Base-by-base conservation (phyloP, 2,329 filamentous ascomycete genomes). In the Colletotrichum sojae region DNA sequence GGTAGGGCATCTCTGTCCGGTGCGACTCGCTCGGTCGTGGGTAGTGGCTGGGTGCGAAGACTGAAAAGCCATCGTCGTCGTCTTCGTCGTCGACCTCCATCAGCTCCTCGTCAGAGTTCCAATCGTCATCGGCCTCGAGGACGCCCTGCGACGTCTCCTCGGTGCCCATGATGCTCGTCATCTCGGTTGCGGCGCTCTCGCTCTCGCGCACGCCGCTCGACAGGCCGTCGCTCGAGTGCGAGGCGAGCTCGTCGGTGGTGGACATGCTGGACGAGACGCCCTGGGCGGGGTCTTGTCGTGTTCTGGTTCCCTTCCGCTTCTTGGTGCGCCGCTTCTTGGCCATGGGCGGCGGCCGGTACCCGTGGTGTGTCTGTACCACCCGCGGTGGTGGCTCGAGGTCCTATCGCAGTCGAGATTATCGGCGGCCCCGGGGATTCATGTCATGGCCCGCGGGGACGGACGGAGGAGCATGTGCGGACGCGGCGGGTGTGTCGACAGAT, bases 1-100 rank as follows among this genome's bases (percentile, higher is more conserved):
- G 22, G 67, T 78, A 75, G 20, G 79, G 77, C 57, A 79, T 76
- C 56, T 81, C 81, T 22, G 78, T 73, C 18, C 77, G 77, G 68
- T 81, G 79, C 27, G 77, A 74, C 49, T 76, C 73, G 22, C 79
- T 71, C n/a, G 80, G 72, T 16, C 76, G 74, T 3, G 80, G 82
- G 69, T 83, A 83, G 53, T 80, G 78, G 64, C 79, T 82, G 40
- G 77, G 74, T 9, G 84, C 77, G 67, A 85, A 85, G 15, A 83
- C 72, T 6, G 84, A 85, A n/a, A 76, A 75, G 45, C 83, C 81
- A 54, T 86, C 84, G 49, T 66, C 51, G 49, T 75, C 72, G 18
- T 74, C 79, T 58, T 80, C 75, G 13, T 74, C 75, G n/a, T 75
- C 73, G 22, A 74, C 74, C 49, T 75, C 73, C 48, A 72, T 67